Base-by-base conservation (phyloP, 2,329 filamentous ascomycete genomes). In the Arachnomyces sp. region DNA sequence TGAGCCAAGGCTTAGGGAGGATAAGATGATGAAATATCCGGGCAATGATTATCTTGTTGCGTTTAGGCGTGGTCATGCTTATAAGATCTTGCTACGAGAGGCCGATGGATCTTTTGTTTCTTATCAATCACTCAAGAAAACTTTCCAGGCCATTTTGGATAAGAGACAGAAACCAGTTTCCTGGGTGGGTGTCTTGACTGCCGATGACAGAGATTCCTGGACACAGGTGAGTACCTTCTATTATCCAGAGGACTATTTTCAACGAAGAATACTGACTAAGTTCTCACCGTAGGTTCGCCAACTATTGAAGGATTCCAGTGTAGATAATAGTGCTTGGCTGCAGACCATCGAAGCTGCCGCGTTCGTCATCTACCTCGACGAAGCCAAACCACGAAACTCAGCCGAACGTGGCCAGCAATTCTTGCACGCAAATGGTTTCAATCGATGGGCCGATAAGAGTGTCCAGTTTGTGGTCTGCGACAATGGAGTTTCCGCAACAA, bases 371-470 rank as follows among this genome's bases (percentile, higher is more conserved):
- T 53, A 44, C 34, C 45, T 56, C 12, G 51, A 56, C 32, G 51
- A 55, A 29, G 47, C 36, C 4, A 31, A 32, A 7, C 53, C 53
- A 12, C 31, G 34, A n/a, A 49, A 36, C 11, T 28, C 46, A 5
- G 14, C 41, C 11, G 50, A 53, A 28, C 44, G 51, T 9, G 42
- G 31, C 4, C 40, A 44, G 21, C 46, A 52, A 12, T 52, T 47
- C 34, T 40, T 48, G 18, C 36, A 44, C 30, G 51, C 45, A 28
- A 37, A 48, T 28, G 45, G 47, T 16, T 34, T 37, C 15, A 57
- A 54, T 38, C 39, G 53, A 28, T 57, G 54, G 54, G 39, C 37
- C 33, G 54, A 57, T 36, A 57, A 57, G 40, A 33, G 41, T 9
- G 16, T 55, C 4, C 50, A 52, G 39, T 56, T 55, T 36, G 35